These are phyloP conservation scores for Rhizopogon vinicolor DNA, from an alignment of 768 basidiomycete genomes.

Conservation along the genomic window DNA sequence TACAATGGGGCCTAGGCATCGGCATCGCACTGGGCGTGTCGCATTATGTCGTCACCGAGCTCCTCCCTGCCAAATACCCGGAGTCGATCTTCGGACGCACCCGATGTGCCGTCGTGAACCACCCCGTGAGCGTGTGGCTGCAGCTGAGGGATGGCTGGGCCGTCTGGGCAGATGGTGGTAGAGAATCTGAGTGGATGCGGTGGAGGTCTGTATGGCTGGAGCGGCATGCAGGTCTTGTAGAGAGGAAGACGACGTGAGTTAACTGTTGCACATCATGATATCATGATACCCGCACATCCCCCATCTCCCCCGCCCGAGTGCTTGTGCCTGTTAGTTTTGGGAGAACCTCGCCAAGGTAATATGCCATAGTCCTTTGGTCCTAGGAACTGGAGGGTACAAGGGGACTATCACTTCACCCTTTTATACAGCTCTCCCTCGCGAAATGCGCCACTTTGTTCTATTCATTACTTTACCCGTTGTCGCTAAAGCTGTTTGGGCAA, in stretches of 20 bases:
- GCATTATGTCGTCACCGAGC: constrained; percentile 54
- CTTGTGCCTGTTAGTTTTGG: too few relatives aligned
- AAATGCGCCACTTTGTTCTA: too few relatives aligned
- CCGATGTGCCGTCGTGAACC: constrained; percentile 46
- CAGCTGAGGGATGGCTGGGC: constrained; percentile 79
- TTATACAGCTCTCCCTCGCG: too few relatives aligned
- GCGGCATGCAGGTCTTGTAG: constrained; percentile 16
- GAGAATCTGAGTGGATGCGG: constrained; percentile 61
- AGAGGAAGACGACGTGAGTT: constrained; percentile 10
- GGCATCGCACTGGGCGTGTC: constrained; percentile 50
- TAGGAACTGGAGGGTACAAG: too few relatives aligned
- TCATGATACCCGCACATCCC: background rate
- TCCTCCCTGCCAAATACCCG: constrained; percentile 53
- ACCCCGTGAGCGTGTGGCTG: constrained; percentile 60
- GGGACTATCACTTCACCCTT: too few relatives aligned
- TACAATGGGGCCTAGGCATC: constrained; percentile 69
- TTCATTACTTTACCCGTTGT: too few relatives aligned
- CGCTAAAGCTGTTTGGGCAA: too few relatives aligned
- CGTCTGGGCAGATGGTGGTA: constrained; percentile 76
- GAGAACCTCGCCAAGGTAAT: too few relatives aligned
- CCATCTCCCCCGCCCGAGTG: background rate
- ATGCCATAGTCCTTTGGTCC: too few relatives aligned
- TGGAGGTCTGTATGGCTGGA: constrained; percentile 63
- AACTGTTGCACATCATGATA: background rate
- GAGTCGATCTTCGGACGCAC: constrained; percentile 45